These are phyloP conservation scores for Litsea cubeba DNA, from an alignment of 164 flowering plant species.

Conservation along the genomic window DNA sequence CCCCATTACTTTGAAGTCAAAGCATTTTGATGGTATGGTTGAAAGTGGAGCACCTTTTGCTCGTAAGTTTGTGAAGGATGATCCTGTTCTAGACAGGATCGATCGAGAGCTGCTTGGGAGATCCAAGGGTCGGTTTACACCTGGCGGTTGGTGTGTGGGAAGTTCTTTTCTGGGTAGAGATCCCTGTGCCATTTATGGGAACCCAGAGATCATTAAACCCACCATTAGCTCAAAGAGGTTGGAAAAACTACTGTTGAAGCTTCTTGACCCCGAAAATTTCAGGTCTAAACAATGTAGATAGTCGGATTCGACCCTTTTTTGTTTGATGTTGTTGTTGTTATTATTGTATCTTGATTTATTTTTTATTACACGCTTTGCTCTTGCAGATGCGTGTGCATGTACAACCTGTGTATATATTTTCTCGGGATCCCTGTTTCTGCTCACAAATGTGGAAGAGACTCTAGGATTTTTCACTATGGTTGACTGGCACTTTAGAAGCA, in stretches of 20 bases:
- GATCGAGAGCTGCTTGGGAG: constrained; percentile 50
- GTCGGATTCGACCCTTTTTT: neutral
- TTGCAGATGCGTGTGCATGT: no score
- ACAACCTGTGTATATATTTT: no score
- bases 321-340: neutral
- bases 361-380: no score
- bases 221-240: constrained; percentile 52
- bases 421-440: no score
- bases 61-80: constrained; percentile 39
- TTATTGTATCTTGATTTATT: no score
- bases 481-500: no score
- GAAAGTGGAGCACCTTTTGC: constrained; percentile 77
- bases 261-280: constrained; percentile 60
- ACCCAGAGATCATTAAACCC: constrained; percentile 48
- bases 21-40: constrained; percentile 56
- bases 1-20: constrained; percentile 34
- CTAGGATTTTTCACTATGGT: no score
- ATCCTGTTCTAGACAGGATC: constrained; percentile 58
- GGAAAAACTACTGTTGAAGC: constrained; percentile 49
- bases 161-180: constrained; percentile 31
- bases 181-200: constrained; percentile 47
- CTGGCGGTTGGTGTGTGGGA: constrained; percentile 77
- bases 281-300: constrained; percentile 69
- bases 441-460: no score
- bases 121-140: constrained; percentile 34